A percentile compares a stretch with the other conserved stretches of the same genome.
These are phyloP conservation scores for Liriodendron chinense DNA, from an alignment of 164 flowering plant species.

Conservation along the genomic window DNA sequence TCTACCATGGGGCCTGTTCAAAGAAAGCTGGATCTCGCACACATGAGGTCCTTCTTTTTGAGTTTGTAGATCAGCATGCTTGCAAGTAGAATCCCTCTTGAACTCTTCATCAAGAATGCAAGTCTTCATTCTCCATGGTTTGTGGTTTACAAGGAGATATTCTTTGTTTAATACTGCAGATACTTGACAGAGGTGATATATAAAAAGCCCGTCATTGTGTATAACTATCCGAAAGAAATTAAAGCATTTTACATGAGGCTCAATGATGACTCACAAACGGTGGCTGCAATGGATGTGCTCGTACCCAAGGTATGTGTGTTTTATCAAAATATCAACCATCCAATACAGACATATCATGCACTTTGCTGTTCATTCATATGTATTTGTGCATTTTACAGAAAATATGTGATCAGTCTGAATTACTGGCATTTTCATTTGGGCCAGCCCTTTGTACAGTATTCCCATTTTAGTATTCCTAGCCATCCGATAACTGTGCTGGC, in stretches of 20 bases:
- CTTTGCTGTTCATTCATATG: not conserved
- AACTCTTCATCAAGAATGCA: not conserved
- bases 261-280: constrained; percentile 81
- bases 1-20: too few species aligned
- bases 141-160: constrained; percentile 7
- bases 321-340: too few species aligned
- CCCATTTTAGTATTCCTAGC: too few species aligned
- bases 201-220: constrained; percentile 87
- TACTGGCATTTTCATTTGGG: too few species aligned
- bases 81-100: not conserved
- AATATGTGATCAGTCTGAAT: too few species aligned
- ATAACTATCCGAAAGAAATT: constrained; percentile 86
- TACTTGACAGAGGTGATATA: constrained; percentile 84
- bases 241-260: constrained; percentile 97
- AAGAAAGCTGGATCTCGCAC: too few species aligned
- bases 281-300: constrained; percentile 99
- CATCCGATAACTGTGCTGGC: too few species aligned
- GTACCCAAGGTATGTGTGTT: constrained; percentile 71
- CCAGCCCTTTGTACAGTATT: too few species aligned
- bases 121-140: not conserved
- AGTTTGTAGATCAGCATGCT: too few species aligned
- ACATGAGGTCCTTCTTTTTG: too few species aligned
- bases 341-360: not conserved
- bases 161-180: constrained; percentile 34
- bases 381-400: not conserved